Evolutionary conservation across 2,329 filamentous ascomycete genomes (phyloP), one percentile per base, ranked within the genome.

Genomic region (Xylaria sp.): DNA sequence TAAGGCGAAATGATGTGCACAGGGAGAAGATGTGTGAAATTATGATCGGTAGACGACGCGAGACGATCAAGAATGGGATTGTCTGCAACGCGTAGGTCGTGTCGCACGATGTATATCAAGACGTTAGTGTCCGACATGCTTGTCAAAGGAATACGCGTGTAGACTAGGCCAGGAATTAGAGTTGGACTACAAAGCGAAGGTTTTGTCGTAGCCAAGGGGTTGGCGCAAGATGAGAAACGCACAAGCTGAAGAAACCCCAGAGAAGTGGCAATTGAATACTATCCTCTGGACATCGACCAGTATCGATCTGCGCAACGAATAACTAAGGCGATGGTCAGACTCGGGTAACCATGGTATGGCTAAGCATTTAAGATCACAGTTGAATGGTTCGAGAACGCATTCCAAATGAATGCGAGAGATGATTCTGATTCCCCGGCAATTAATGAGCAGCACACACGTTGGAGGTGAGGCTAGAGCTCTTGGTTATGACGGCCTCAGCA

Each of bases 1-100:
- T 92, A 84, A 2, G 91, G 86, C 0, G 88, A 84, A 60, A 94
- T 89, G 21, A 93, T 82, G 75, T 90, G 93, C 48, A 93, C 79
- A 7, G 92, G 92, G 1, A 95, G 82, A 1, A 94, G 77, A 76
- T 94, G 91, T 1, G 90, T 92, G 74, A 85, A 89, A 3, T 82
- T 83, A 75, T 88, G 85, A 24, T 84, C 79, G 19, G 79, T 78
- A 77, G 67, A 78, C 71, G 81, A 87, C 67, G 81, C 81, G 58
- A 86, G 82, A 74, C 80, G 85, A 75, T 93, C 84, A 21, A 95
- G 85, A 50, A 94, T 84, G 0, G 92, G 92, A 75, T 94, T 94
- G 79, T 95, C 92, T 32, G 87, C 84, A 30, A 92, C 83, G 68
- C 93, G 90, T 21, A 94, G 83, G 77, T 95, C 93, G 72, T 90